Base-by-base conservation (phyloP, 2,329 filamentous ascomycete genomes). In the Daldinia sp. region DNA sequence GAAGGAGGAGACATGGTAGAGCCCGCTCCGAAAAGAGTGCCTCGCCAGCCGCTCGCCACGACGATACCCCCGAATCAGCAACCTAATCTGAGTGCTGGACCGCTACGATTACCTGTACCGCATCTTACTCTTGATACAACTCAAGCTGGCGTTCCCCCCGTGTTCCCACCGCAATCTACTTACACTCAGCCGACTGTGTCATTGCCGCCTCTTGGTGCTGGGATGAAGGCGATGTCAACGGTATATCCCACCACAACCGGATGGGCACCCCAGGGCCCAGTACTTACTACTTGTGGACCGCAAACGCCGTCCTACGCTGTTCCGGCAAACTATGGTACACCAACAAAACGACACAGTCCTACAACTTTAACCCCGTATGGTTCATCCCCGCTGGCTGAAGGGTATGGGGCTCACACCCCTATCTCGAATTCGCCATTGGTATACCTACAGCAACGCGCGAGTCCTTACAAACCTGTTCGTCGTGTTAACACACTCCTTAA, bases 401-500 rank as follows among this genome's bases (percentile, higher is more conserved):
- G 86, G 19, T 90, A 85, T 54, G 80, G 80, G 5, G 80, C 82
- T 43, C 84, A 87, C 53, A 86, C 88, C 7, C 89, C 90, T 4
- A 86, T 87, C 43, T 90, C 91, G 29, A 85, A 95, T 67, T 98
- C 95, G 29, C 94, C 94, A 0, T 94, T 91, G 9, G 87, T 92
- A 72, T 96, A 96, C 77, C 82, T 97, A 34, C 90, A 92, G 72
- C 92, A 97, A 75, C 87, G 95, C 58, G 89, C 91, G 66, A 98
- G 94, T 57, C 95, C 95, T 2, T 98, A 98, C 78, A 91, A 93
- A 67, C 94, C 94, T 1, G 90, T 97, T 35, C 90, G 94, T 54
- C 87, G 92, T 63, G 92, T 97, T 61, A 93, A 95, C 70, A 96
- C 93, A 0, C 85, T 98, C n/a, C 83, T 97, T 27, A 93, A 95